Conservation (phyloP, 2,329 filamentous ascomycete genomes). For the Penicillium oxalicum region DNA sequence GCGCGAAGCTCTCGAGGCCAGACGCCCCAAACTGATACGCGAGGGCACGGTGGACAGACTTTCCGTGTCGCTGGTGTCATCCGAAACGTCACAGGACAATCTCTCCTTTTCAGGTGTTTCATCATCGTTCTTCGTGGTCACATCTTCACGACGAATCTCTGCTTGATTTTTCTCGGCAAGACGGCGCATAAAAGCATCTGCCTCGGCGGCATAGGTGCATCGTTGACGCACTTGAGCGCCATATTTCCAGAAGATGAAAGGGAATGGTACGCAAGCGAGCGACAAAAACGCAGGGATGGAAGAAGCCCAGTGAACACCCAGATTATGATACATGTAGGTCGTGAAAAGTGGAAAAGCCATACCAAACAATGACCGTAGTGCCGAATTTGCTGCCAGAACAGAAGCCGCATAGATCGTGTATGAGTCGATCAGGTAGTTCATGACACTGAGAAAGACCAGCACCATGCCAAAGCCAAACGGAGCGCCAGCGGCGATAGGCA, state of each 20-base stretch:
- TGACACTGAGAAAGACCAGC: constrained; percentile 34
- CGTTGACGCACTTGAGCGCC: constrained; percentile 32
- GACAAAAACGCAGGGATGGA: constrained; percentile 42
- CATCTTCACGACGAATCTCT: constrained; percentile 4
- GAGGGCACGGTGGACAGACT: constrained; percentile 18
- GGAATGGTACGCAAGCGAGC: constrained; percentile 36
- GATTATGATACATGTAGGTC: constrained; percentile 37
- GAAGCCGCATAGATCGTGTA: constrained; percentile 39
- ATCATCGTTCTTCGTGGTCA: constrained; percentile 2
- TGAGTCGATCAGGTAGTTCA: constrained; percentile 41
- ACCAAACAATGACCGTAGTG: constrained; percentile 41
- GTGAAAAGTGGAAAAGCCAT: constrained; percentile 45
- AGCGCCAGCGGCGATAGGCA: constrained; percentile 29
- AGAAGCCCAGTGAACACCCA: constrained; percentile 45
- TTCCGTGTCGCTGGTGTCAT: constrained; percentile 11
- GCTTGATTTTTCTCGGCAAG: constrained; percentile 18
- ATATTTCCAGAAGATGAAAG: constrained; percentile 38
- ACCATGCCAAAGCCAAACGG: constrained; percentile 40
- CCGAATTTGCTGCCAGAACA: constrained; percentile 39
- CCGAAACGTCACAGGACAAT: background rate
- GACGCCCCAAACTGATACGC: constrained; percentile 10
- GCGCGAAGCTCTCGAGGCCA: constrained; percentile 14
- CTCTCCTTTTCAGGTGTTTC: background rate
- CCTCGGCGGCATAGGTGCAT: constrained; percentile 34
- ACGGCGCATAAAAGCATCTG: constrained; percentile 25